Conservation (phyloP, 768 basidiomycete genomes). For the Coprinopsis strossmayeri region DNA sequence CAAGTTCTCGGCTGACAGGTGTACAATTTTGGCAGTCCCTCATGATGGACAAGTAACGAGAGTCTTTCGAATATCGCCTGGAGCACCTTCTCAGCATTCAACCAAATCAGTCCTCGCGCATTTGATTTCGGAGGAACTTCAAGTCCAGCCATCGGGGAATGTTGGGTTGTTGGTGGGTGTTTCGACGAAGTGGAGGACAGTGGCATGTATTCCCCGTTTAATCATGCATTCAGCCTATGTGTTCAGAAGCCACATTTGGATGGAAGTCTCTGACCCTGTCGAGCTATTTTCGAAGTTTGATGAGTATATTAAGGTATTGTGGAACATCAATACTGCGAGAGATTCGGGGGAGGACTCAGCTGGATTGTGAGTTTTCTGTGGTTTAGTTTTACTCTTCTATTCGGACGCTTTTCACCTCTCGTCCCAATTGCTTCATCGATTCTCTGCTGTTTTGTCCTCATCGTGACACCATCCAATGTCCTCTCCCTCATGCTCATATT, state of each 20-base stretch:
- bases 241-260: conserved; percentile 56
- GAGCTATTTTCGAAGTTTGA: too few relatives aligned
- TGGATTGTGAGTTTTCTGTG: too few relatives aligned
- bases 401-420: too few relatives aligned
- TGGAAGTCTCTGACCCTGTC: conserved; percentile 46
- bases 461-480: too few relatives aligned
- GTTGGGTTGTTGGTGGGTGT: conserved; percentile 68
- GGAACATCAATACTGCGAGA: too few relatives aligned
- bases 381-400: too few relatives aligned
- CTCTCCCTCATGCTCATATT: too few relatives aligned
- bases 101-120: background rate
- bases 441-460: too few relatives aligned
- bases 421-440: too few relatives aligned
- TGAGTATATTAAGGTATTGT: too few relatives aligned
- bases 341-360: too few relatives aligned
- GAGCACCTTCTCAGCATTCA: conserved; percentile 8
- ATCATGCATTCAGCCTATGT: conserved; percentile 66
- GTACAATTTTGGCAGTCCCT: conserved; percentile 40
- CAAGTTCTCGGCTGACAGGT: conserved; percentile 49
- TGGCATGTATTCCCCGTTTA: conserved; percentile 74
- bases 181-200: conserved; percentile 54
- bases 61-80: conserved; percentile 36
- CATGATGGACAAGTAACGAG: conserved; percentile 50
- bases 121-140: background rate
- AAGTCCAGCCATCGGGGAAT: conserved; percentile 9